A percentile compares a stretch with the other conserved stretches of the same genome.
Evolutionary conservation across 768 basidiomycete species (phyloP).

Genomic region (Trametes cubensis): DNA sequence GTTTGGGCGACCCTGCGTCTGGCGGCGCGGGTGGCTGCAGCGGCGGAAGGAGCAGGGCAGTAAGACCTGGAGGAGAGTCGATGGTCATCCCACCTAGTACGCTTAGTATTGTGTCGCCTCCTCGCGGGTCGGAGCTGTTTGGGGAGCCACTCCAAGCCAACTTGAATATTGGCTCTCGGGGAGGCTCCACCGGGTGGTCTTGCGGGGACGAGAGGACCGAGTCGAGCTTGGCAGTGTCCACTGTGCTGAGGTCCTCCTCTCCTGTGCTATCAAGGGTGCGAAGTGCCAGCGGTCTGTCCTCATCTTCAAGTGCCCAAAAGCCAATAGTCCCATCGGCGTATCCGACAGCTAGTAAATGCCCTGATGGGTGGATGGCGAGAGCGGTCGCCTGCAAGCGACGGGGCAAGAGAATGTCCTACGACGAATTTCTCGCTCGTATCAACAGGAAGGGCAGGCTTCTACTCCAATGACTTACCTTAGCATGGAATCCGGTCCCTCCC

Average conservation of each 20-base stretch:
- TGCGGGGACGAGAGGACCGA: slow-evolving; percentile 33
- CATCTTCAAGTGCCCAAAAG: slow-evolving; percentile 82
- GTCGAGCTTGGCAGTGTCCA: slow-evolving; percentile 54
- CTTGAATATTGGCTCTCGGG: slow-evolving; percentile 82
- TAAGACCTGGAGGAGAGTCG: slow-evolving; percentile 61
- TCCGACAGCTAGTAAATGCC: slow-evolving; percentile 77
- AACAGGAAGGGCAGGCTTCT: background rate
- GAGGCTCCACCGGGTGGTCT: slow-evolving; percentile 20
- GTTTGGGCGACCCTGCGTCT: slow-evolving; percentile 33
- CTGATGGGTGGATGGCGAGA: slow-evolving; percentile 72
- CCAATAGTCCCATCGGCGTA: slow-evolving; percentile 81
- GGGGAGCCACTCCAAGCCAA: slow-evolving; percentile 82
- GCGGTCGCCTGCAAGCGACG: slow-evolving; percentile 72
- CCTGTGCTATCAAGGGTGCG: slow-evolving; percentile 59
- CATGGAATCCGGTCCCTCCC: slow-evolving; percentile 68
- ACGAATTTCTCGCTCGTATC: background rate
- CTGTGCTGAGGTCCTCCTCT: slow-evolving; percentile 56
- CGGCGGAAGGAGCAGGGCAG: slow-evolving; percentile 67
- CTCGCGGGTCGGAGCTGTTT: slow-evolving; percentile 62
- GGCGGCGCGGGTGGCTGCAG: slow-evolving; percentile 57
- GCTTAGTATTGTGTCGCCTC: slow-evolving; percentile 73
- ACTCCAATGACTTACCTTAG: slow-evolving; percentile 44
- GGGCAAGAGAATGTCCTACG: slow-evolving; percentile 68
- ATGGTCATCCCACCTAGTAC: slow-evolving; percentile 75
- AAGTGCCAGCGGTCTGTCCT: slow-evolving; percentile 73